phyloP scores from a whole-genome alignment of 164 flowering plant species.

The Akebia trifoliata region DNA sequence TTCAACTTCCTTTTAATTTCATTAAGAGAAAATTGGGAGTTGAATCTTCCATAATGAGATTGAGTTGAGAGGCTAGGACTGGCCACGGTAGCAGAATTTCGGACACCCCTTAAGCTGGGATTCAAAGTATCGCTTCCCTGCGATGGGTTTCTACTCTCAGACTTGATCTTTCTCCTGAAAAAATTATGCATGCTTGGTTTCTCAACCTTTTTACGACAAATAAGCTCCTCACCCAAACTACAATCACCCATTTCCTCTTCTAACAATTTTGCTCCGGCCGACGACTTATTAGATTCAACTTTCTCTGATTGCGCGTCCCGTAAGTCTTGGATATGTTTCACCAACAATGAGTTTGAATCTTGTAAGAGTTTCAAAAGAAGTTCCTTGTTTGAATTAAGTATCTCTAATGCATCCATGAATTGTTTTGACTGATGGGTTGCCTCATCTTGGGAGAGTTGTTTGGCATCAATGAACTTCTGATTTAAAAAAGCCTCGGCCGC shows the following conservation, averaged over 20 bases:
- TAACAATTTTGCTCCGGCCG: conserved; percentile 18
- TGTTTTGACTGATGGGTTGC: no score
- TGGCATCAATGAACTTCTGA: conserved; percentile 42
- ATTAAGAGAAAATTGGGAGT: conserved; percentile 57
- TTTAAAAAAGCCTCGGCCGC: conserved; percentile 48
- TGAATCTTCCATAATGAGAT: conserved; percentile 24
- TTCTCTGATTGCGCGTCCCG: conserved; percentile 30
- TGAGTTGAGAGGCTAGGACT: conserved; percentile 21
- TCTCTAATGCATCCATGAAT: conserved; percentile 55
- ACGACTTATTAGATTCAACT: conserved; percentile 21
- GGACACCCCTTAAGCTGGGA: conserved; percentile 58
- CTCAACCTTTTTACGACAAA: conserved; percentile 25
- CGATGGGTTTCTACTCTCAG: conserved; percentile 31
- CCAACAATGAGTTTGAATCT: conserved; percentile 48
- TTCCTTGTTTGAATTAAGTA: conserved; percentile 48
- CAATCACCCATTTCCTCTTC: conserved; percentile 15
- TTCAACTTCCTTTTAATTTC: conserved; percentile 68
- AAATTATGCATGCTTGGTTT: conserved; percentile 24
- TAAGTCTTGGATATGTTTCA: conserved; percentile 37
- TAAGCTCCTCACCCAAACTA: conserved; percentile 27
- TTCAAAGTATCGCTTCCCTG: conserved; percentile 47
- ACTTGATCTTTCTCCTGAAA: conserved; percentile 55
- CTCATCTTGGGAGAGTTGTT: no score
- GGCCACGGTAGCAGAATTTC: no score
- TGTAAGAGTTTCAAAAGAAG: conserved; percentile 48